Conservation (phyloP, 148 eudicot species). For the Vaccinium vitisidaea region DNA sequence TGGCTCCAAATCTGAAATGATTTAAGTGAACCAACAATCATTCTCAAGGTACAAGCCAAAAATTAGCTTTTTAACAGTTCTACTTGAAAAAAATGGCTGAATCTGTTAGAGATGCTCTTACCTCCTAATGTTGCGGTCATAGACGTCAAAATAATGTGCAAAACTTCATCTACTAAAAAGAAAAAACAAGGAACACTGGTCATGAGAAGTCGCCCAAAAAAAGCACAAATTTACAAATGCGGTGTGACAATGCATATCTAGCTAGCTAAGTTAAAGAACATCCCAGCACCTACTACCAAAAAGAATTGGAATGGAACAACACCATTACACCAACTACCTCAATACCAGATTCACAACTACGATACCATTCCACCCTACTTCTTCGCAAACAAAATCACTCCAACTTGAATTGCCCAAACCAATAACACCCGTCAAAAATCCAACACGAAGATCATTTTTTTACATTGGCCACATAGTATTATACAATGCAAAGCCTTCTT, state of each 20-base stretch:
- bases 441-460: neutral
- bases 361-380: neutral
- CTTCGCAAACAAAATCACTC: neutral
- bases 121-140: too few relatives aligned
- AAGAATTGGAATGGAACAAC: neutral
- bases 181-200: too few relatives aligned
- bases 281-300: neutral
- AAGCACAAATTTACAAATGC: neutral
- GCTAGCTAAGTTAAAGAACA: neutral
- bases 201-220: too few relatives aligned
- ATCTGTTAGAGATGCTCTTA: too few relatives aligned
- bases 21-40: too few relatives aligned
- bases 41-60: too few relatives aligned
- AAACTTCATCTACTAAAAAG: too few relatives aligned
- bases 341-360: neutral
- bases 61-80: too few relatives aligned
- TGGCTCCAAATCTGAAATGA: too few relatives aligned
- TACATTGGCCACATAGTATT: neutral
- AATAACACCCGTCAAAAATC: neutral
- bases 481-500: neutral
- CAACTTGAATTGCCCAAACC: neutral
- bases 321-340: neutral
- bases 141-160: too few relatives aligned
- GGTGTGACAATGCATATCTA: neutral
- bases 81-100: too few relatives aligned